Evolutionary conservation across 202 grass and related monocot species (phyloP), one percentile per base, ranked within the genome.

Genomic region (Zizania palustris): DNA sequence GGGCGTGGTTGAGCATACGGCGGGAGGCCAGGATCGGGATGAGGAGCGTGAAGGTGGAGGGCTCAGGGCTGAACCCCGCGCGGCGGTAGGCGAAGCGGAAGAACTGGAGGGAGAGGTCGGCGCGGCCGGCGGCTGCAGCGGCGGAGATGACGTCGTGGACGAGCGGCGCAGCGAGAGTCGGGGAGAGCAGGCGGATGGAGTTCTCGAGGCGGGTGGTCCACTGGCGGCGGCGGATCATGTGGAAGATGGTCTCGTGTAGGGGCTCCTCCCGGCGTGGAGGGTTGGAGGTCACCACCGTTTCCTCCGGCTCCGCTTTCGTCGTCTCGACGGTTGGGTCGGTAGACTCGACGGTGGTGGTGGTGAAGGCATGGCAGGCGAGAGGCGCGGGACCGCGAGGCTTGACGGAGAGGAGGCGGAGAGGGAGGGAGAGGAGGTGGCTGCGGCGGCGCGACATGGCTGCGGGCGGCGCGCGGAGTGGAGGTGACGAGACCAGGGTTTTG

Each of bases 201-300:
- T 92, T 97, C 74, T 97, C 88, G 59, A 97, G 89, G 3, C 94
- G 94, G 41, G 94, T 97, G 14, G 91, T 97, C 94, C 91, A 97
- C n/a, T 45, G 91, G 11, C 94, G 91, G 40, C 63, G 83, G 1
- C 85, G 80, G 86, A 97, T 97, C 90, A 97, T 93, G 75, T 85
- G 60, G 10, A 90, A 82, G 58, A 97, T 84, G 40, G 94, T 97
- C 72, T 94, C 88, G 80, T 94, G 76, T 19, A 94, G 80, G 0
- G 65, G 83, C 69, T 91, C 85, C 33, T 90, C 85, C 8, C 33
- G 19, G 11, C 11, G 63, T 10, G 75, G 55, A 40, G 63, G 46
- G 63, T 45, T 73, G 13, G 56, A 15, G 28, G 6, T 16, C 69
- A 56, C 5, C 12, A 60, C 6, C 13, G 51, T n/a, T 50, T 2